phyloP scores from a whole-genome alignment of 1,139 yeast species.

The Pichia sp. region DNA sequence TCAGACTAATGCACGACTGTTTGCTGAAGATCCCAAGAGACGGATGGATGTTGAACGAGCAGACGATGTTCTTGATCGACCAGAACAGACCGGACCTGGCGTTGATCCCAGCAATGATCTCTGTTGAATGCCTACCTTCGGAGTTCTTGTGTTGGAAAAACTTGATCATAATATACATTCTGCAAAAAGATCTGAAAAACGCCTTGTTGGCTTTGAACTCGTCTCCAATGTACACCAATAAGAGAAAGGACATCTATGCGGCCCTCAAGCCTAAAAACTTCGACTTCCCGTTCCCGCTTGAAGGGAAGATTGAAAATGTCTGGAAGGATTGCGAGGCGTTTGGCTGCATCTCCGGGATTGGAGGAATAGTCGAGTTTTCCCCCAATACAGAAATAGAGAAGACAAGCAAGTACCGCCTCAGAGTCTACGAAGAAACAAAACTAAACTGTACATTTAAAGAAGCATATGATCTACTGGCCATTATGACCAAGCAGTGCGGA shows the following conservation, averaged over 20 bases:
- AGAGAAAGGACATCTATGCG: slow-evolving; percentile 52
- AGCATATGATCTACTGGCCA: slow-evolving; percentile 77
- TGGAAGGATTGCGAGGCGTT: slow-evolving; percentile 42
- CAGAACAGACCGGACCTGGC: slow-evolving; percentile 72
- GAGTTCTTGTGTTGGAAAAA: slow-evolving; percentile 82
- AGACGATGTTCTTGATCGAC: slow-evolving; percentile 65
- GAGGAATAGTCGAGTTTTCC: slow-evolving; percentile 43
- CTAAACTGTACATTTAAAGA: slow-evolving; percentile 74
- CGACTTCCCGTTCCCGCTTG: slow-evolving; percentile 74
- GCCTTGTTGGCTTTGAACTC: slow-evolving; percentile 84
- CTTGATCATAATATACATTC: slow-evolving; percentile 68
- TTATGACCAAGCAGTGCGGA: slow-evolving; percentile 54
- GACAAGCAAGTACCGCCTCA: slow-evolving; percentile 63
- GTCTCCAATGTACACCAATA: slow-evolving; percentile 82
- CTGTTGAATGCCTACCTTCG: slow-evolving; percentile 78
- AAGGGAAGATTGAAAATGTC: slow-evolving; percentile 54
- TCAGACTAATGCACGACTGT: slow-evolving; percentile 59
- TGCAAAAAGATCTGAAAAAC: slow-evolving; percentile 62
- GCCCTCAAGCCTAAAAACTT: slow-evolving; percentile 68
- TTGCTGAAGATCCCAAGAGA: slow-evolving; percentile 58
- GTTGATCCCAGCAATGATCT: slow-evolving; percentile 62
- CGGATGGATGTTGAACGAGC: slow-evolving; percentile 53
- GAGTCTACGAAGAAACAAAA: slow-evolving; percentile 66
- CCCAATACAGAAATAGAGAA: slow-evolving; percentile 40
- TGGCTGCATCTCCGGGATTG: slow-evolving; percentile 54